phyloP scores from a whole-genome alignment of 140 eudicot genomes.

The Senecio squalidus region DNA sequence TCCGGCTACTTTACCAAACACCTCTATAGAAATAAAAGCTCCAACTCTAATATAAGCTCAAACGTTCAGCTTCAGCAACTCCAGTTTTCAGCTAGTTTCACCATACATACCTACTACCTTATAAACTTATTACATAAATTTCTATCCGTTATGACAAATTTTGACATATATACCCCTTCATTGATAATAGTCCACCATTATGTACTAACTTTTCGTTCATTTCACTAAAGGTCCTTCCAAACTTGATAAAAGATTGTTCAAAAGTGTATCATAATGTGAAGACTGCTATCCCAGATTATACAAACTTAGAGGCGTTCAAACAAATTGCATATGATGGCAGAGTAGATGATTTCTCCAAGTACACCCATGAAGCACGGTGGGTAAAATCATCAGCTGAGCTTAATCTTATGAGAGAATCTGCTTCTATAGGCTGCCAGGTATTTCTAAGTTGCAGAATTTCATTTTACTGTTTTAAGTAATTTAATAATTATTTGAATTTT shows the following conservation, averaged over 20 bases:
- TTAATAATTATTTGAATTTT: neutral
- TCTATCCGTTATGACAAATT: too few species aligned
- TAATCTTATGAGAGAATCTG: conserved; percentile 70
- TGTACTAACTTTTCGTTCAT: conserved; percentile 7
- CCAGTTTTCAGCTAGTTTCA: too few species aligned
- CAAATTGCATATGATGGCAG: conserved; percentile 46
- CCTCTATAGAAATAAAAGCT: too few species aligned
- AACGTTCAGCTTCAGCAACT: too few species aligned
- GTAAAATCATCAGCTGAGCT: conserved; percentile 76
- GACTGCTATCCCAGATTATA: conserved; percentile 60
- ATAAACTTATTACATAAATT: too few species aligned
- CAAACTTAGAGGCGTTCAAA: conserved; percentile 54
- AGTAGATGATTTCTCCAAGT: conserved; percentile 60
- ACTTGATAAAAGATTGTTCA: conserved; percentile 55
- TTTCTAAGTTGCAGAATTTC: neutral
- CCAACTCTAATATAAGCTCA: too few species aligned
- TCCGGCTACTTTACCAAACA: too few species aligned
- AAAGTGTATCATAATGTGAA: conserved; percentile 58
- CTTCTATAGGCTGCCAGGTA: conserved; percentile 91
- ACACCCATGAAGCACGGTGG: conserved; percentile 86
- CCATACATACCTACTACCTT: too few species aligned
- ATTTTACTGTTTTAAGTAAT: neutral
- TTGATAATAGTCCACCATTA: conserved; percentile 7
- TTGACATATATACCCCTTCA: too few species aligned
- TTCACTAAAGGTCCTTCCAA: conserved; percentile 64